Evolutionary conservation across 1,139 yeast species (phyloP).

Genomic region (Yamadazyma membranifaciens): DNA sequence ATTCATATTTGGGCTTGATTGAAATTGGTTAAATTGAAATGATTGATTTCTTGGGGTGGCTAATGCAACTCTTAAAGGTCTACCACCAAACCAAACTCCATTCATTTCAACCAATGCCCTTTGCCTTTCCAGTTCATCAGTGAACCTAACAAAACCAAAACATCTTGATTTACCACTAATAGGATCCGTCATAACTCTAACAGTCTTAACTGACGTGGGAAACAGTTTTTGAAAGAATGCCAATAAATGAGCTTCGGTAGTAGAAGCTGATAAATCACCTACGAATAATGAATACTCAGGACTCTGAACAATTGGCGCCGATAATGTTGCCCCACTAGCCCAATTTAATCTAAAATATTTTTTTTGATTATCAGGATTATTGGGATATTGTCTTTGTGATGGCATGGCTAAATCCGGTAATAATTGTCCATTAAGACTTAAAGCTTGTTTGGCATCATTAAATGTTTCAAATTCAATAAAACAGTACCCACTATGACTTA

Average conservation of each 20-base stretch:
- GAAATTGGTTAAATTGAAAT: slow-evolving; percentile 6
- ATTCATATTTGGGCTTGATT: neutral
- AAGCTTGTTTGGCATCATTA: slow-evolving; percentile 65
- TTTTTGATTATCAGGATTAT: slow-evolving; percentile 53
- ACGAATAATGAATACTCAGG: slow-evolving; percentile 68
- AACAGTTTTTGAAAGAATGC: slow-evolving; percentile 65
- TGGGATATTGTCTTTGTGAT: slow-evolving; percentile 40
- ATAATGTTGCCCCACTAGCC: slow-evolving; percentile 66
- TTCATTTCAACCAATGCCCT: slow-evolving; percentile 70
- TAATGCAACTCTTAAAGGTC: slow-evolving; percentile 70
- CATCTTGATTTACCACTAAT: slow-evolving; percentile 70
- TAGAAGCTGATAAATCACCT: slow-evolving; percentile 74
- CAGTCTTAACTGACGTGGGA: slow-evolving; percentile 62
- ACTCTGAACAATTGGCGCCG: slow-evolving; percentile 50
- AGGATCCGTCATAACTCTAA: slow-evolving; percentile 75
- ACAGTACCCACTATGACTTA: slow-evolving; percentile 69
- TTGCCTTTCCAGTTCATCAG: slow-evolving; percentile 61
- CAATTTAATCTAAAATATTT: slow-evolving; percentile 67
- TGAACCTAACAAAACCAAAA: slow-evolving; percentile 73
- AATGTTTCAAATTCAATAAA: slow-evolving; percentile 64
- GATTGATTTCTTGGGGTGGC: slow-evolving; percentile 54
- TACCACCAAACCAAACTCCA: slow-evolving; percentile 71
- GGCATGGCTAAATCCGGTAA: slow-evolving; percentile 58
- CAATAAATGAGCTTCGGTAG: slow-evolving; percentile 66
- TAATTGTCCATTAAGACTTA: slow-evolving; percentile 61